Conservation (phyloP, 2,329 filamentous ascomycete species). For the Thielaviopsis euricoi region DNA sequence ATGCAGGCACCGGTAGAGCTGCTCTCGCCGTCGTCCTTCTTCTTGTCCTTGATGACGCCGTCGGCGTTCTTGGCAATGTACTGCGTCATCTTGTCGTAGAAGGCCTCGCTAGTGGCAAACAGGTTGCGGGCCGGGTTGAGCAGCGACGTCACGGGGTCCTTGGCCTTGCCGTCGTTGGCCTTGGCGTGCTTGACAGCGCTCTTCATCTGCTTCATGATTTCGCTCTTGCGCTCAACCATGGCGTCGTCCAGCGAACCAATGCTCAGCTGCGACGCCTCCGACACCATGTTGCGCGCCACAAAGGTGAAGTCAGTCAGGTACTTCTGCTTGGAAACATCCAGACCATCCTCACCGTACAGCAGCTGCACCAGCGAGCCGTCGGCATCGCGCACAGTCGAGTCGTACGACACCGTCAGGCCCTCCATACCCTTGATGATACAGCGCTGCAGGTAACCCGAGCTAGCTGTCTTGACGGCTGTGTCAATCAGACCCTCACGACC, state of each 20-base stretch:
- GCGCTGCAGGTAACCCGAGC: conserved; percentile 88
- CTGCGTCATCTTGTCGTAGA: conserved; percentile 53
- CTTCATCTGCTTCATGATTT: conserved; percentile 65
- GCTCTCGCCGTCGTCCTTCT: conserved; percentile 17
- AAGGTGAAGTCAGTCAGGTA: conserved; percentile 86
- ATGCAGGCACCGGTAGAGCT: conserved; percentile 21
- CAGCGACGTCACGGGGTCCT: conserved; percentile 58
- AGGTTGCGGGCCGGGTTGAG: conserved; percentile 63
- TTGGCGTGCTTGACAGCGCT: conserved; percentile 59
- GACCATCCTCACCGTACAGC: conserved; percentile 86
- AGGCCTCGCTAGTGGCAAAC: conserved; percentile 79
- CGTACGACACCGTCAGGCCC: conserved; percentile 79
- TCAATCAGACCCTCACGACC: conserved; percentile 96
- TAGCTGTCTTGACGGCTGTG: conserved; percentile 94
- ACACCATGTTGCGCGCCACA: conserved; percentile 68
- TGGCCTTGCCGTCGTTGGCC: conserved; percentile 35
- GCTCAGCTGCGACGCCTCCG: conserved; percentile 60
- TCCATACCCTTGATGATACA: conserved; percentile 99
- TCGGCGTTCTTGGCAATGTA: conserved; percentile 68
- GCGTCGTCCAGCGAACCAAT: conserved; percentile 36
- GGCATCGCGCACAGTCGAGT: conserved; percentile 82
- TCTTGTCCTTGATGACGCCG: conserved; percentile 30
- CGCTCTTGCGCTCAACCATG: conserved; percentile 35
- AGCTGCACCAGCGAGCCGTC: conserved; percentile 92
- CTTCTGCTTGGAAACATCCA: conserved; percentile 87